Percentiles rank a stretch among this genome's conserved stretches.
Evolutionary conservation across 2,329 filamentous ascomycete species (phyloP).

Genomic region (Ilyonectria mors-panacis): DNA sequence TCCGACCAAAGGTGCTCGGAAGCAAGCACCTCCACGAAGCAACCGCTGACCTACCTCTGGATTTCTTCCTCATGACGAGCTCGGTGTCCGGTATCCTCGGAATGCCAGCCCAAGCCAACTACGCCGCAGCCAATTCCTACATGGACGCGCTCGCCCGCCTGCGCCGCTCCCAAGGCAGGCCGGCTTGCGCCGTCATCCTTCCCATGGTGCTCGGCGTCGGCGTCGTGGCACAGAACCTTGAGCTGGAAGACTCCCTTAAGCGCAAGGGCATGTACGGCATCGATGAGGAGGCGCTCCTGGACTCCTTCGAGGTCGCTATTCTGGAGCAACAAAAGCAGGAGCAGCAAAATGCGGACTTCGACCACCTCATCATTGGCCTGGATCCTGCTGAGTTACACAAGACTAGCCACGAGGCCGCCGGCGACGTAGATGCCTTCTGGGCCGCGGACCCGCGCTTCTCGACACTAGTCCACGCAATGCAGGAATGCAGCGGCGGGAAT

Average conservation of each 20-base stretch:
- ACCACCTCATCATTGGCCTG: slow-evolving; percentile 48
- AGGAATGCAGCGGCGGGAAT: slow-evolving; percentile 2
- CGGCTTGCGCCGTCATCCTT: slow-evolving; percentile 32
- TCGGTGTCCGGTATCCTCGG: slow-evolving; percentile 54
- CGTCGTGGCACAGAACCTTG: slow-evolving; percentile 36
- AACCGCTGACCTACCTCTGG: slow-evolving; percentile 33
- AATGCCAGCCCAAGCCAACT: slow-evolving; percentile 55
- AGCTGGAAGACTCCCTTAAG: slow-evolving; percentile 10
- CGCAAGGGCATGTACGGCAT: slow-evolving; percentile 27
- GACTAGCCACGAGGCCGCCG: slow-evolving; percentile 31
- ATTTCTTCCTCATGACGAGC: slow-evolving; percentile 56
- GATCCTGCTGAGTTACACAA: slow-evolving; percentile 39
- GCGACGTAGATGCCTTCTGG: slow-evolving; percentile 46
- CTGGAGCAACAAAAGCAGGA: neutral
- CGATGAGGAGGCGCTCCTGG: slow-evolving; percentile 17
- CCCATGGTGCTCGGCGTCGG: slow-evolving; percentile 39
- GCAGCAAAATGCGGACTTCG: neutral
- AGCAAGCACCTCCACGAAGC: slow-evolving; percentile 45
- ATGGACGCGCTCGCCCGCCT: slow-evolving; percentile 43
- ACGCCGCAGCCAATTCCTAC: slow-evolving; percentile 52
- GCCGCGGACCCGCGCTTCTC: slow-evolving; percentile 43
- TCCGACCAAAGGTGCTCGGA: slow-evolving; percentile 52
- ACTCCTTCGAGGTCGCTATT: slow-evolving; percentile 14
- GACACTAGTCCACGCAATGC: slow-evolving; percentile 38
- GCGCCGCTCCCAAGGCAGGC: slow-evolving; percentile 2